phyloP scores from a whole-genome alignment of 352 stramenopile species.

The Bremia lactucae region DNA sequence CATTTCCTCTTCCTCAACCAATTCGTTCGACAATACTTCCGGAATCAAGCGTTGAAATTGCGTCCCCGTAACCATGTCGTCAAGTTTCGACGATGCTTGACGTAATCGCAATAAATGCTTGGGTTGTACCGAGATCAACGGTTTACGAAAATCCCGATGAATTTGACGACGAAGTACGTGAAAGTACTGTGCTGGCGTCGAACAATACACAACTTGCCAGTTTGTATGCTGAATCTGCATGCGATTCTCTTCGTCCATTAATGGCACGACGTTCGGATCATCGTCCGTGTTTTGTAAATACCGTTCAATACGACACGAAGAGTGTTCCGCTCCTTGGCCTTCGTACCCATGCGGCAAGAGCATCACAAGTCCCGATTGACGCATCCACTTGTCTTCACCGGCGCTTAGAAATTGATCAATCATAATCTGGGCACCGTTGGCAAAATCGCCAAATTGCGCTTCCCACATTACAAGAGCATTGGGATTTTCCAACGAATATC shows the following conservation, averaged over 20 bases:
- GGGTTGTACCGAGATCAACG: slow-evolving; percentile 91
- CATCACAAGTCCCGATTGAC: slow-evolving; percentile 90
- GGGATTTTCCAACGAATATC: slow-evolving; percentile 91
- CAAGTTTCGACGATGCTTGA: slow-evolving; percentile 81
- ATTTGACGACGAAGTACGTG: slow-evolving; percentile 88
- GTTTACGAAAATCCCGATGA: slow-evolving; percentile 96
- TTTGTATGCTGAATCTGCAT: slow-evolving; percentile 97
- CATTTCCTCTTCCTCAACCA: slow-evolving; percentile 45
- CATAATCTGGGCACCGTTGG: slow-evolving; percentile 94
- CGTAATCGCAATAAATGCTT: slow-evolving; percentile 94
- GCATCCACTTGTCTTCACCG: slow-evolving; percentile 96
- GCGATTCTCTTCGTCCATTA: slow-evolving; percentile 87
- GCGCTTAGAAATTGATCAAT: slow-evolving; percentile 95
- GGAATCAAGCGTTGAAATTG: slow-evolving; percentile 87
- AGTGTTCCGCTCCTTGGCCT: slow-evolving; percentile 93
- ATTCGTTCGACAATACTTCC: slow-evolving; percentile 58
- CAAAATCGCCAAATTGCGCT: slow-evolving; percentile 96
- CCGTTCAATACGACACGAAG: slow-evolving; percentile 89
- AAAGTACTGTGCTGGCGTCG: slow-evolving; percentile 90
- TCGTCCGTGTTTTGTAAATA: slow-evolving; percentile 93
- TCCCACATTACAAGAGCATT: slow-evolving; percentile 92
- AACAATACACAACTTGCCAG: slow-evolving; percentile 95
- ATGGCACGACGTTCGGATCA: slow-evolving; percentile 89
- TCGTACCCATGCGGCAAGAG: slow-evolving; percentile 95
- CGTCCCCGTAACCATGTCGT: slow-evolving; percentile 90